Evolutionary conservation across 225 moss, liverwort and hornwort species (phyloP), one percentile per base, ranked within the genome.

Genomic region (Marchantia paleacea): DNA sequence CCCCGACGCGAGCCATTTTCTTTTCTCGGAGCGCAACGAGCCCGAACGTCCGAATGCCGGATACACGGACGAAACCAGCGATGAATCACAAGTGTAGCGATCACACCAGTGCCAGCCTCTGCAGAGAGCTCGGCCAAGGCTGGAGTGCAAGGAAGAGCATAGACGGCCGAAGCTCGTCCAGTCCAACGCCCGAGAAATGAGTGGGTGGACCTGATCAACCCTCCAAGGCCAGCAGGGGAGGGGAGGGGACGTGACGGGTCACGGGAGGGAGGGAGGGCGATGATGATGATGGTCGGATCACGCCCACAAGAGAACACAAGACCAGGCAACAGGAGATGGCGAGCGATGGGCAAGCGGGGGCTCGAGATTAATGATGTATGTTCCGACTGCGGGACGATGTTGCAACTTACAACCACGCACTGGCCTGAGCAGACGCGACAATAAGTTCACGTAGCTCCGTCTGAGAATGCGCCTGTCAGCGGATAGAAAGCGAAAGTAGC

Each of bases 1-100:
- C 78, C 74, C 55, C 73, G 12, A 13, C 12, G 49, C 62, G 29
- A 8, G 66, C 83, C 83, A 83, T 83, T 53, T 66, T 83, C 71
- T 57, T 57, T 69, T 10, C 7, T 7, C 25, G 26, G 12, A 30
- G 16, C 55, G 0, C 25, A 30, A 55, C 74, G 25, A 51, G 50
- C 57, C 57, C 66, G 66, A 11, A 39, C 60, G 12, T 60, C 30
- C 19, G 72, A 72, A 39, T 39, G 66, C 24, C 24, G 10, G 19
- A 28, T 1, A 12, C 57, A 57, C 29, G 25, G 13, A 39, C 22
- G 18, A 49, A 22, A 72, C 50, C 18, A n/a, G 22, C 11, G 55
- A 57, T 57, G 75, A 55, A 75, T 75, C 58, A 29, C 57, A 55
- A 26, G 8, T n/a, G 24, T 28, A 10, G 76, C 47, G 48, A 22